Base-by-base conservation (phyloP, 2,329 filamentous ascomycete species). In the Laburnicola sp. region DNA sequence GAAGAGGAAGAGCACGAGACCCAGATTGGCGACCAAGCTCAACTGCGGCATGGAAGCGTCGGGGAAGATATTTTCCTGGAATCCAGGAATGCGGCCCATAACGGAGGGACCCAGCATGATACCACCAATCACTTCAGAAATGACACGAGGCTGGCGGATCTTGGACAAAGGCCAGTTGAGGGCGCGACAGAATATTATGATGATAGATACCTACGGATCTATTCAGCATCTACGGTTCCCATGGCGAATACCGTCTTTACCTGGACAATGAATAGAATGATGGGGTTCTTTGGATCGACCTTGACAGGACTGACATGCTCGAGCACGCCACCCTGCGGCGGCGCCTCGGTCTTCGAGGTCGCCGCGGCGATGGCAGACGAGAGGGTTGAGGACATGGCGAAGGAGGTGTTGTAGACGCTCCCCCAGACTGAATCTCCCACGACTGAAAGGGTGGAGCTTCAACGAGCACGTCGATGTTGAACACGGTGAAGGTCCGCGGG, bases 51-150 rank as follows among this genome's bases (percentile, higher is more conserved):
- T 88, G 2, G 89, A 91, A 0, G 76, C 82, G 0, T 77, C 66
- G 0, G 91, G 91, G 65, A 96, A 96, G 58, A 96, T 93, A 57
- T 86, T 79, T 2, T 78, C 74, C 44, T 83, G 79, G 75, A 96
- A 96, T 34, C 86, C 85, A 1, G 90, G 90, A 22, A 96, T 91
- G 45, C 87, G 85, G 65, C 91, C 91, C 84, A 96, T 87, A 22
- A 95, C 88, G 0, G 91, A 94, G 1, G 91, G 91, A 3, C 91
- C 91, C 1, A 96, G 81, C 32, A 96, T 73, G 65, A 94, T 89
- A 46, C 89, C 89, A n/a, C 87, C 88, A 48, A 93, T 84, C 51
- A 94, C 89, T 74, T 94, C 89, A 43, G 89, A 87, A 62, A 94
- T 92, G 59, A 94, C 89, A 40, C 87, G 84, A 56, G 89, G 89